A percentile compares a stretch with the other conserved stretches of the same genome.
Evolutionary conservation across 192 early-diverging fungal species (phyloP).

Genomic region (Coemansia sp.): DNA sequence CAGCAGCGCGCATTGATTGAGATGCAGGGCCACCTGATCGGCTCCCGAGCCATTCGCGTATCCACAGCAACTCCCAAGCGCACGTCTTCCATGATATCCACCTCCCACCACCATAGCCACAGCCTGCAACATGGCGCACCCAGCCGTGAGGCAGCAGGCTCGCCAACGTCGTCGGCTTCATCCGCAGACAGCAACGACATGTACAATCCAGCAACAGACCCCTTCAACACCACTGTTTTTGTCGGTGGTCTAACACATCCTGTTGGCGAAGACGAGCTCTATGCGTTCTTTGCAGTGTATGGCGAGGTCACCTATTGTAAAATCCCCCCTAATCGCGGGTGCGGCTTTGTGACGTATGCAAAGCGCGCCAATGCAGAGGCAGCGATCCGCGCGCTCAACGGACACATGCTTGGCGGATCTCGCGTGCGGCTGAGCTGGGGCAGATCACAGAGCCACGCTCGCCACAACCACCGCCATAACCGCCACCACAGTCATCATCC

Average conservation of each 20-base stretch:
- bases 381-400: slow-evolving; percentile 90
- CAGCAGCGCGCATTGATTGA: slow-evolving; percentile 84
- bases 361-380: slow-evolving; percentile 81
- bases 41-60: slow-evolving; percentile 87
- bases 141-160: slow-evolving; percentile 27
- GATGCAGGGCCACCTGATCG: slow-evolving; percentile 83
- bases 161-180: slow-evolving; percentile 33
- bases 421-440: slow-evolving; percentile 76
- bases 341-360: slow-evolving; percentile 93
- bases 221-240: slow-evolving; percentile 95
- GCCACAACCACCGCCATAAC: slow-evolving; percentile 47
- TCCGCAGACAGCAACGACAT: slow-evolving; percentile 39
- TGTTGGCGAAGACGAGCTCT: slow-evolving; percentile 85
- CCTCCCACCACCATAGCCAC: slow-evolving; percentile 20
- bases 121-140: slow-evolving; percentile 6
- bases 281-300: slow-evolving; percentile 78
- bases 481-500: slow-evolving; percentile 34
- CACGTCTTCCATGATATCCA: slow-evolving; percentile 28
- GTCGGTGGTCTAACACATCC: slow-evolving; percentile 86
- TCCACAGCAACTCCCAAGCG: slow-evolving; percentile 73
- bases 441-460: slow-evolving; percentile 55
- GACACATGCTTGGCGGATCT: slow-evolving; percentile 76
- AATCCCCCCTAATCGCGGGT: slow-evolving; percentile 92
- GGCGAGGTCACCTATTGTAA: slow-evolving; percentile 93
- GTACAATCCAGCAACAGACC: slow-evolving; percentile 63